Percentiles rank a stretch among this genome's conserved stretches.
These are phyloP conservation scores for Cavenderia fasciculata DNA, from an alignment of 78 protist genomes.

Conservation along the genomic window DNA sequence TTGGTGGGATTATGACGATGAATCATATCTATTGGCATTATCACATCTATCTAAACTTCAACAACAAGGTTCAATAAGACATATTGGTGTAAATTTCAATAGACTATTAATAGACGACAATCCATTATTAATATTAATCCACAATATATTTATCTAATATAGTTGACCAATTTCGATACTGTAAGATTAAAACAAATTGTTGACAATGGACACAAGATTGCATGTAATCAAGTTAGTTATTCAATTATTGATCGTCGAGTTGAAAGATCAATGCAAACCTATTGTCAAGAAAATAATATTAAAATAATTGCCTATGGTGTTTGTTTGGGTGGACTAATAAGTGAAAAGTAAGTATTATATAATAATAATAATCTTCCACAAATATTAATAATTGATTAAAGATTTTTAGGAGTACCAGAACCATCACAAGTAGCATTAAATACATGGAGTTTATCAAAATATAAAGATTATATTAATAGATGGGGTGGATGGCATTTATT, in stretches of 20 bases:
- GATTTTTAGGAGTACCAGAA: constrained; percentile 71
- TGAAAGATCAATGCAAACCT: constrained; percentile 11
- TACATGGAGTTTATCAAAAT: constrained; percentile 69
- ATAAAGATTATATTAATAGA: constrained; percentile 39
- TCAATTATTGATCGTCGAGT: constrained; percentile 53
- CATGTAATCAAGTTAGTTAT: constrained; percentile 35
- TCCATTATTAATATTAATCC: not conserved
- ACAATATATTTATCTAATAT: not conserved
- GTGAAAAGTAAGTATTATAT: constrained; percentile 44
- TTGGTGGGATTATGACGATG: constrained; percentile 82
- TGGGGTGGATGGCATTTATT: constrained; percentile 74
- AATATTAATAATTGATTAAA: not conserved
- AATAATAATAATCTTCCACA: not conserved
- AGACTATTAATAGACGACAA: not conserved
- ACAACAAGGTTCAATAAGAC: constrained; percentile 14
- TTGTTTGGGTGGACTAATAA: constrained; percentile 62
- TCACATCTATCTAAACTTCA: not conserved
- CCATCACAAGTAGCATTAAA: constrained; percentile 62
- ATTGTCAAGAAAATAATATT: constrained; percentile 40
- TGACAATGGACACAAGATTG: constrained; percentile 2
- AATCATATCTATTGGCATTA: constrained; percentile 31
- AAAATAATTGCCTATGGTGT: constrained; percentile 66
- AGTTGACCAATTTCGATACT: constrained; percentile 72
- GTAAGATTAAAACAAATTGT: constrained; percentile 29
- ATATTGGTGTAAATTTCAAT: constrained; percentile 43